Conservation (phyloP, 495 filamentous ascomycete genomes). For the Penicillium mononematosum region DNA sequence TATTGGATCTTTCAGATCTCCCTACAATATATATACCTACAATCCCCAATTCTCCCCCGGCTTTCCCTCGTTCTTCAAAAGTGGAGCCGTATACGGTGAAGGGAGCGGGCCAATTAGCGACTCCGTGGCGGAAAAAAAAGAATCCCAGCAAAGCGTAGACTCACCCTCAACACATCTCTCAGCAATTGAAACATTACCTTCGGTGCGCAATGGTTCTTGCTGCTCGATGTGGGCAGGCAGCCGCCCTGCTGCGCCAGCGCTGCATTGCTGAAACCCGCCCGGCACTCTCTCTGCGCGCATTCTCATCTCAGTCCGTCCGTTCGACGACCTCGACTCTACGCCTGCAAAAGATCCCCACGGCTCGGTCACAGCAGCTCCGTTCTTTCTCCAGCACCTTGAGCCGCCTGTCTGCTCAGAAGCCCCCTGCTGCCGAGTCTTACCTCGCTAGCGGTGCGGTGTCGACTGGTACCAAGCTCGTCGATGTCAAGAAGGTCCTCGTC, state of each 20-base stretch:
- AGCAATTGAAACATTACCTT: constrained; percentile 29
- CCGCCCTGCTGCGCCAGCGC: constrained; percentile 47
- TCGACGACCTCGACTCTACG: constrained; percentile 39
- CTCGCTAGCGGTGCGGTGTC: constrained; percentile 81
- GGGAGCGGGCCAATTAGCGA: constrained; percentile 28
- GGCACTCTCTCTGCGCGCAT: constrained; percentile 42
- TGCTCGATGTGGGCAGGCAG: constrained; percentile 51
- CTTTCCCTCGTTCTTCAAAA: constrained; percentile 13
- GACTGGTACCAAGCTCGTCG: constrained; percentile 66
- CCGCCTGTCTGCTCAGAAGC: constrained; percentile 53
- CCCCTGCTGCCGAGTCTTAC: constrained; percentile 85
- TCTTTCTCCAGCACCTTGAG: constrained; percentile 44
- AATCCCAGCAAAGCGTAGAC: constrained; percentile 24
- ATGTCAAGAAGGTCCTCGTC: constrained; percentile 95
- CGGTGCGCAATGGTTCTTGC: constrained; percentile 50
- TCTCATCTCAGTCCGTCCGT: constrained; percentile 40
- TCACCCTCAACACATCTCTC: constrained; percentile 23
- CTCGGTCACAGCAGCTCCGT: constrained; percentile 47
- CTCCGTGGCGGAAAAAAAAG: constrained; percentile 29
- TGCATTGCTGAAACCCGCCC: constrained; percentile 44
- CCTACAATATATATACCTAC: too few species aligned
- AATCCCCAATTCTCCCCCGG: constrained; percentile 6
- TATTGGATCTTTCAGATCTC: background rate
- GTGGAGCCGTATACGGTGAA: constrained; percentile 34
- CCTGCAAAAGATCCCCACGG: constrained; percentile 39